Conservation (phyloP, 2,329 filamentous ascomycete species). For the Colletotrichum sp. region DNA sequence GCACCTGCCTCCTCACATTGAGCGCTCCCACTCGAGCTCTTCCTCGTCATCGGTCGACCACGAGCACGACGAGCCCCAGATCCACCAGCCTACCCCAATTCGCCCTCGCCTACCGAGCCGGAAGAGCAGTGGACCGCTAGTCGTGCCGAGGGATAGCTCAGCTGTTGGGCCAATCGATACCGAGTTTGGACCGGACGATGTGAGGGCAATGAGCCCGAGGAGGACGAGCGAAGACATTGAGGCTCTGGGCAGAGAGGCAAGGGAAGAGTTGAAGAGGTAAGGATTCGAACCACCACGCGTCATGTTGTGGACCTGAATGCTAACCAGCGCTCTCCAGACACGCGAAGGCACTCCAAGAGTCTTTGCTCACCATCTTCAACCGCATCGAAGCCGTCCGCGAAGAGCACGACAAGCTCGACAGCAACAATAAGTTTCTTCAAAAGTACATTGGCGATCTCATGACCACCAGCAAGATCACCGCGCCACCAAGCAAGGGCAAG, state of each 20-base stretch:
- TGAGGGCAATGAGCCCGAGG: slow-evolving; percentile 91
- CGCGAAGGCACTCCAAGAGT: slow-evolving; percentile 87
- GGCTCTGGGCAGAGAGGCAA: slow-evolving; percentile 81
- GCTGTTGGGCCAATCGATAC: slow-evolving; percentile 76
- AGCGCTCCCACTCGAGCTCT: slow-evolving; percentile 37
- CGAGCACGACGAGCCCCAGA: slow-evolving; percentile 39
- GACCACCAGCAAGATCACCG: slow-evolving; percentile 78
- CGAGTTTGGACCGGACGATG: slow-evolving; percentile 84
- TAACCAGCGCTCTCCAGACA: slow-evolving; percentile 63
- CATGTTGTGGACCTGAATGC: neutral
- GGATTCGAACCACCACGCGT: slow-evolving; percentile 20
- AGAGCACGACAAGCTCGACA: slow-evolving; percentile 96
- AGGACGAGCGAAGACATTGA: slow-evolving; percentile 91
- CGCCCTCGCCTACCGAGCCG: slow-evolving; percentile 74
- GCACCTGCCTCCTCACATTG: slow-evolving; percentile 34
- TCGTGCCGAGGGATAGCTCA: slow-evolving; percentile 78
- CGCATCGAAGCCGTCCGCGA: slow-evolving; percentile 93
- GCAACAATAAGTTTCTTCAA: slow-evolving; percentile 95
- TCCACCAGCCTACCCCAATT: slow-evolving; percentile 56
- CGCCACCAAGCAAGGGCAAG: slow-evolving; percentile 55
- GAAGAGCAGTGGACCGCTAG: slow-evolving; percentile 82
- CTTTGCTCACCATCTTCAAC: slow-evolving; percentile 86
- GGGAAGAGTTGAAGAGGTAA: slow-evolving; percentile 67
- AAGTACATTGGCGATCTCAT: slow-evolving; percentile 98
- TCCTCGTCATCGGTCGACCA: slow-evolving; percentile 34